Evolutionary conservation across 2,329 filamentous ascomycete species (phyloP).

Genomic region (Colletotrichum tropicale): DNA sequence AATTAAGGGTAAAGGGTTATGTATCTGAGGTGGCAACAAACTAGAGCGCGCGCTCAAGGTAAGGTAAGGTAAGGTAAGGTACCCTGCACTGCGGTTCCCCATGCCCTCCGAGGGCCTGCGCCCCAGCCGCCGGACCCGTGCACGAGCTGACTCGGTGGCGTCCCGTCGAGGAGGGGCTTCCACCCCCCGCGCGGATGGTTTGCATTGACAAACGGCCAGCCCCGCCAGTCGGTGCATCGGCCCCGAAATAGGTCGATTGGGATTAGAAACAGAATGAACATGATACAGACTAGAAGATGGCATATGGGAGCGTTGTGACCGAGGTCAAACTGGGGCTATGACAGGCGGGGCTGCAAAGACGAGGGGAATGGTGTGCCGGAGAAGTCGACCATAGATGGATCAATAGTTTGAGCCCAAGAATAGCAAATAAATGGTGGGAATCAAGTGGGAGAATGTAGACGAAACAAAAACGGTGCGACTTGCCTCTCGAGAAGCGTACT

Average conservation of each 20-base stretch:
- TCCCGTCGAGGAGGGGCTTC: not conserved
- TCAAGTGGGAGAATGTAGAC: not conserved
- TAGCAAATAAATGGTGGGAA: not conserved
- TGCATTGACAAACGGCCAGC: not conserved
- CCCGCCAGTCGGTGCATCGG: not conserved
- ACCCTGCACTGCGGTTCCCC: not conserved
- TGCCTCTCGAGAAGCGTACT: conserved; percentile 1
- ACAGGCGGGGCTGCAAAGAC: not conserved
- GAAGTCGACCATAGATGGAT: not conserved
- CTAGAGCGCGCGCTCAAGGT: not conserved
- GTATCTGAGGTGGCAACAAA: not conserved
- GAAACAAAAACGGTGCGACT: not conserved
- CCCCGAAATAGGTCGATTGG: not conserved
- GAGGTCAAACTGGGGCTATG: not conserved
- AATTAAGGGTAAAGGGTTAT: not conserved
- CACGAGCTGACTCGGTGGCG: not conserved
- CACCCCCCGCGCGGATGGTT: not conserved
- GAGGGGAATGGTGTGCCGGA: not conserved
- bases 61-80: not conserved
- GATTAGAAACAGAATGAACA: not conserved
- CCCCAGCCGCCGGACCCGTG: not conserved
- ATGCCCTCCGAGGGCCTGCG: not conserved
- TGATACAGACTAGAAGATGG: not conserved
- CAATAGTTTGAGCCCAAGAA: not conserved
- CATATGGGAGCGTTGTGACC: not conserved